Percentiles rank a stretch among this genome's conserved stretches.
Evolutionary conservation across 2,329 filamentous ascomycete species (phyloP).

Genomic region (Triangularia setosa): DNA sequence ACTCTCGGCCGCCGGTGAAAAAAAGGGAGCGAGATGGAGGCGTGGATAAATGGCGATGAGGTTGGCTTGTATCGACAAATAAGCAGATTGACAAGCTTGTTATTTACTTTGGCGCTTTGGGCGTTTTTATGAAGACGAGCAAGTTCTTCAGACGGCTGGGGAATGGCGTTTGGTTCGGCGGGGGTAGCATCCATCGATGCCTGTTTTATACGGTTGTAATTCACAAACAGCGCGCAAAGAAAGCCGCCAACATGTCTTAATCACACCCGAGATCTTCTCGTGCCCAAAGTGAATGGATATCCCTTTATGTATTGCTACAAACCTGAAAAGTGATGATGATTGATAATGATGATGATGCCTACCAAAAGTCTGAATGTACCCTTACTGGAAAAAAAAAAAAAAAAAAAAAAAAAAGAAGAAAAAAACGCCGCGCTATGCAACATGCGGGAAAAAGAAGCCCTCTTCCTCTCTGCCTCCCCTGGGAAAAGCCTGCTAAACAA

Average conservation of each 20-base stretch:
- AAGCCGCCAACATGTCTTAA: background rate
- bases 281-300: background rate
- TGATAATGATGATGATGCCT: background rate
- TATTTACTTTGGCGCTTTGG: background rate
- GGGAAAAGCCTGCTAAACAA: background rate
- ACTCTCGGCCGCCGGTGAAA: too few species aligned
- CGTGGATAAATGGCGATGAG: too few species aligned
- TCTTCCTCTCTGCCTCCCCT: conserved; percentile 1
- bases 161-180: background rate
- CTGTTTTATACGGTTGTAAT: too few species aligned
- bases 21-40: too few species aligned
- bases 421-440: conserved; percentile 26
- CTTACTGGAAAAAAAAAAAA: background rate
- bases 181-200: too few species aligned
- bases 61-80: too few species aligned
- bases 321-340: background rate
- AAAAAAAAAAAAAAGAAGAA: conserved; percentile 4
- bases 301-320: background rate
- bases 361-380: background rate
- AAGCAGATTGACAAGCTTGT: background rate
- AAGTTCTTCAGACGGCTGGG: background rate
- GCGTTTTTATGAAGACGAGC: background rate
- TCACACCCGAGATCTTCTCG: too few species aligned
- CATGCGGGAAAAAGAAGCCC: conserved; percentile 15
- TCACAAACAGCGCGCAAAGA: too few species aligned